Conservation (phyloP, 1,139 yeast species). For the Sporopachydermia cereana region DNA sequence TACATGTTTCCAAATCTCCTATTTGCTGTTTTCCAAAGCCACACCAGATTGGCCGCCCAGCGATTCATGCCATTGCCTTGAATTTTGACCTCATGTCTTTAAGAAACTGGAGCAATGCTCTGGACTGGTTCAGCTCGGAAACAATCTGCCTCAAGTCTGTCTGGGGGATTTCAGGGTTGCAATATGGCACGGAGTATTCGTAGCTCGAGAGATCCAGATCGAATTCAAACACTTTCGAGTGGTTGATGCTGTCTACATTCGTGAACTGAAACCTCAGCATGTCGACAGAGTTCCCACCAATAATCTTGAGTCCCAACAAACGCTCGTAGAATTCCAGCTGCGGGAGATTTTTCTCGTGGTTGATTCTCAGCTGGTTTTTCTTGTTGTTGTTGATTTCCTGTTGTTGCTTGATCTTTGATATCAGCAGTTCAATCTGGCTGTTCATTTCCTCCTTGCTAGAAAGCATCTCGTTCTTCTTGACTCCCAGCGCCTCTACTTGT, state of each 20-base stretch:
- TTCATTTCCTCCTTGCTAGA: constrained; percentile 19
- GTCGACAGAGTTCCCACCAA: constrained; percentile 31
- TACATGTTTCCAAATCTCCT: too few relatives aligned
- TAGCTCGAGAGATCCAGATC: constrained; percentile 30
- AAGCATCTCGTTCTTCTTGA: constrained; percentile 24
- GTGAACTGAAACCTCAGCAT: constrained; percentile 30
- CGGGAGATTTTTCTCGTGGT: constrained; percentile 27
- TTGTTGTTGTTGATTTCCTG: constrained; percentile 18
- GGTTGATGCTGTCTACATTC: constrained; percentile 32
- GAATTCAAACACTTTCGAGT: constrained; percentile 28
- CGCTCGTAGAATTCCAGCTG: constrained; percentile 33
- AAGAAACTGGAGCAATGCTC: constrained; percentile 31
- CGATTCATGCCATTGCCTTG: constrained; percentile 14
- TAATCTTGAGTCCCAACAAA: constrained; percentile 32
- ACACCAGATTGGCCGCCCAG: too few relatives aligned
- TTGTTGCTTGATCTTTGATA: constrained; percentile 21
- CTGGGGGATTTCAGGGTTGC: constrained; percentile 26
- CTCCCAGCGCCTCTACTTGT: constrained; percentile 11
- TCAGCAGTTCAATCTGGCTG: constrained; percentile 20
- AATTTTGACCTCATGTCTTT: constrained; percentile 24
- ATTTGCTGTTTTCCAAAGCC: too few relatives aligned
- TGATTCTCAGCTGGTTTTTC: constrained; percentile 18
- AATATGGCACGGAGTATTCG: constrained; percentile 23
- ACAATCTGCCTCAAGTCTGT: constrained; percentile 20
- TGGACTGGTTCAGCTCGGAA: constrained; percentile 26